phyloP scores from a whole-genome alignment of 345 rosid genomes.

The Lumnitzera racemosa region DNA sequence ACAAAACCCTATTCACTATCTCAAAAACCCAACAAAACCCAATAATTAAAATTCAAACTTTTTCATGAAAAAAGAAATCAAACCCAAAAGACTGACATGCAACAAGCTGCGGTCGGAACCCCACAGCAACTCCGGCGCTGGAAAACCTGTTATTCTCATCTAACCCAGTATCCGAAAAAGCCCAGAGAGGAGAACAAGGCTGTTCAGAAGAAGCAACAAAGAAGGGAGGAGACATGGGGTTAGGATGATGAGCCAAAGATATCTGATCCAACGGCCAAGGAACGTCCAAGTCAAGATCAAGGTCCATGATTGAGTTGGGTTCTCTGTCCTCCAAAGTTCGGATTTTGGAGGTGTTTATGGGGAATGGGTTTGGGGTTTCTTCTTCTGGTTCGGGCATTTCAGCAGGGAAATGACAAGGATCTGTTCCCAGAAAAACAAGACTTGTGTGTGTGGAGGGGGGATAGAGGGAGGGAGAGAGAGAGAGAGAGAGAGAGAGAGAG shows the following conservation, averaged over 20 bases:
- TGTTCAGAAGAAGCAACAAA: constrained; percentile 50
- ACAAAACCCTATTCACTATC: too few relatives aligned
- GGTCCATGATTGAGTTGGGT: constrained; percentile 34
- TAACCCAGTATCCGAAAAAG: constrained; percentile 51
- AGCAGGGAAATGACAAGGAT: background rate
- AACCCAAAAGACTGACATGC: constrained; percentile 37
- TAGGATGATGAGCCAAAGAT: constrained; percentile 27
- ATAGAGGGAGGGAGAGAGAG: background rate
- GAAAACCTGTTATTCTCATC: constrained; percentile 15
- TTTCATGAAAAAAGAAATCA: background rate
- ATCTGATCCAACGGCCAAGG: constrained; percentile 83
- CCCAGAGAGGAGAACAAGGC: constrained; percentile 91
- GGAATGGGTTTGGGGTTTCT: background rate
- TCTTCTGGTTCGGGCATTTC: constrained; percentile 11
- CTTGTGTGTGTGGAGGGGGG: background rate
- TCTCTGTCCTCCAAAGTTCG: constrained; percentile 25
- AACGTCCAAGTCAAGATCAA: constrained; percentile 54
- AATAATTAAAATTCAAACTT: too few relatives aligned
- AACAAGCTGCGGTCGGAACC: constrained; percentile 31
- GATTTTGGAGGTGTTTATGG: constrained; percentile 41
- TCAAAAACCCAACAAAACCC: too few relatives aligned
- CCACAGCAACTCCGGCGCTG: constrained; percentile 16
- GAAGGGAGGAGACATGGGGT: constrained; percentile 60
- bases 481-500: too few relatives aligned
- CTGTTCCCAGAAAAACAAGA: background rate